phyloP scores from a whole-genome alignment of 2,329 filamentous ascomycete genomes.

The Pestalotiopsis sp. region DNA sequence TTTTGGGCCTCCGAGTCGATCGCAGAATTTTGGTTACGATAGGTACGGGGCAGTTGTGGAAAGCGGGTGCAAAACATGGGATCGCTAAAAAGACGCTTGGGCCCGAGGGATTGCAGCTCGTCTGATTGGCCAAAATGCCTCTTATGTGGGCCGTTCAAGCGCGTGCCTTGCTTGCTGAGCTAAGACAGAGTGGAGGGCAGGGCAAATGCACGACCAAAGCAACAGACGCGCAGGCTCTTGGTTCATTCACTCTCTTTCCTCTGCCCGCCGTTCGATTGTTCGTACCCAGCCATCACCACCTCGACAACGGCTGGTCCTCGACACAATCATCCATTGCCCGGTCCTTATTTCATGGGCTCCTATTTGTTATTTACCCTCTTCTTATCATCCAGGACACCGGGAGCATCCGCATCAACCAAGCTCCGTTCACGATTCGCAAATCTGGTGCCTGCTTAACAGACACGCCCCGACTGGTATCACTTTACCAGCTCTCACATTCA shows the following conservation, averaged over 20 bases:
- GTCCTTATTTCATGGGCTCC: neutral
- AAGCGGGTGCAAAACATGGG: constrained; percentile 9
- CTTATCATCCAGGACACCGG: neutral
- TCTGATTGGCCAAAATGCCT: constrained; percentile 26
- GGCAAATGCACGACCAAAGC: neutral
- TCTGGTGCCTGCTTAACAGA: too few relatives aligned
- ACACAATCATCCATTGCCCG: neutral
- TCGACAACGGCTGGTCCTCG: neutral
- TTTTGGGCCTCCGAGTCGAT: constrained; percentile 28
- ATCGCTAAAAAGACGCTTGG: constrained; percentile 14
- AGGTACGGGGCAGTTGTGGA: constrained; percentile 6
- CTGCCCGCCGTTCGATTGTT: neutral
- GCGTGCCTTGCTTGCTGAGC: constrained; percentile 15
- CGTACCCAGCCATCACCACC: neutral
- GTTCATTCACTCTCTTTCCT: neutral
- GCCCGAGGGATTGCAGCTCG: neutral
- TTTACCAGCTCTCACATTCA: neutral
- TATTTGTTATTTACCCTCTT: neutral
- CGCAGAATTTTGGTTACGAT: constrained; percentile 28
- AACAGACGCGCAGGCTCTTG: constrained; percentile 4
- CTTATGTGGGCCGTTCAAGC: neutral
- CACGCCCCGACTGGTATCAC: neutral
- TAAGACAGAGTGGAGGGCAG: constrained; percentile 10
- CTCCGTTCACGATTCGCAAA: neutral
- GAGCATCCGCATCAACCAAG: neutral